phyloP scores from a whole-genome alignment of 257 asterid species.

The Petunia secreta region DNA sequence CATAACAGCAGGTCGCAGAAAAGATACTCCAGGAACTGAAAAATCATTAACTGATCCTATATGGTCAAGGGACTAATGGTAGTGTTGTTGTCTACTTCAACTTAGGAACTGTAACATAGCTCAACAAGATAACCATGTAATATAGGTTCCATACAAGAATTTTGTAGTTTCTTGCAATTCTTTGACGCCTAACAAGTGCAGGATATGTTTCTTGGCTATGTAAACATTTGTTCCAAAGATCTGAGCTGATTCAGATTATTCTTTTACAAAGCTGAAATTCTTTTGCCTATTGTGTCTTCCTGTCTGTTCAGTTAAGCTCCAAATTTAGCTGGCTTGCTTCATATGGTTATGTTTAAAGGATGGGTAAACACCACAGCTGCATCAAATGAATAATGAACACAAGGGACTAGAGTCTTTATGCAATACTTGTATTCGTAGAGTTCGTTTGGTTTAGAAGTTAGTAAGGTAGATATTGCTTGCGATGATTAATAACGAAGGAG shows the following conservation, averaged over 20 bases:
- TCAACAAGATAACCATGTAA: neutral
- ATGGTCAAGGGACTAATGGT: neutral
- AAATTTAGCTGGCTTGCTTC: neutral
- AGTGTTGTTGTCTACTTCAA: conserved; percentile 4
- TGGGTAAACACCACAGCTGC: no score
- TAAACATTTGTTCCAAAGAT: neutral
- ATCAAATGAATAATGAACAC: no score
- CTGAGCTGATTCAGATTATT: neutral
- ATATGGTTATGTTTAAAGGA: no score
- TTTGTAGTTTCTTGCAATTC: neutral
- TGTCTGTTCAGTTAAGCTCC: neutral
- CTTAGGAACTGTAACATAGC: no score
- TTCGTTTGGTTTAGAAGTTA: no score
- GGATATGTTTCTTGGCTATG: neutral
- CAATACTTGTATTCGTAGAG: no score
- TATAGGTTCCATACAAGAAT: neutral
- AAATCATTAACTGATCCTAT: neutral
- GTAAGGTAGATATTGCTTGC: no score
- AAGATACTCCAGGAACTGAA: neutral
- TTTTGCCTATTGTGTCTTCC: neutral
- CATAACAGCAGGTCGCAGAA: conserved; percentile 30
- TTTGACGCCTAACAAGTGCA: neutral
- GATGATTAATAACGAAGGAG: no score
- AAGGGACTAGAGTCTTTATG: no score
- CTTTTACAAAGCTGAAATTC: neutral